These are phyloP conservation scores for Camelina laxa DNA, from an alignment of 345 rosid species.

Conservation along the genomic window DNA sequence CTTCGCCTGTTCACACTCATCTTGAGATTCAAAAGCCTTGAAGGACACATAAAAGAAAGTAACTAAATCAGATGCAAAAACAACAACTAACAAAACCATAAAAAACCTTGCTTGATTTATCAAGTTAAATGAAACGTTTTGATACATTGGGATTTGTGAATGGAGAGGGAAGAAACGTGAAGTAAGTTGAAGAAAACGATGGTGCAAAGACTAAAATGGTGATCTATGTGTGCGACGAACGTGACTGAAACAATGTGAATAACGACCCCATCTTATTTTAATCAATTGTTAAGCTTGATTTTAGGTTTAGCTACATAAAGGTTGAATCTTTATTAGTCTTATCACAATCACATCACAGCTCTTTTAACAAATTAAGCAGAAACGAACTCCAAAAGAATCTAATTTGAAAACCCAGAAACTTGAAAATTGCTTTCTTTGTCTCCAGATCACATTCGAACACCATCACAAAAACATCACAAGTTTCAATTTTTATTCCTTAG, in stretches of 20 bases:
- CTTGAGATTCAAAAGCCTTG: slow-evolving; percentile 23
- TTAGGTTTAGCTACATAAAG: slow-evolving; percentile 13
- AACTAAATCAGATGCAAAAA: slow-evolving; percentile 15
- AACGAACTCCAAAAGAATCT: neutral
- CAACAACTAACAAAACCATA: neutral
- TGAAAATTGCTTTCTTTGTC: neutral
- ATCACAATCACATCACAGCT: neutral
- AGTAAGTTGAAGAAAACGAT: slow-evolving; percentile 31
- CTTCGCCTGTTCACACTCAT: slow-evolving; percentile 52
- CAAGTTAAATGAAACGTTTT: slow-evolving; percentile 4
- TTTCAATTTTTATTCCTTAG: neutral
- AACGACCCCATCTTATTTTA: slow-evolving; percentile 23
- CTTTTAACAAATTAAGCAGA: slow-evolving; percentile 3
- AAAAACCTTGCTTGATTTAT: slow-evolving; percentile 7
- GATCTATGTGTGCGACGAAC: slow-evolving; percentile 25
- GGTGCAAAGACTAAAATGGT: slow-evolving; percentile 13
- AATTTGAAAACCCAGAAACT: slow-evolving; percentile 24
- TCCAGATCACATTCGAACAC: slow-evolving; percentile 9
- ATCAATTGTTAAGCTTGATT: slow-evolving; percentile 11
- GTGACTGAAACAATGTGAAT: slow-evolving; percentile 33
- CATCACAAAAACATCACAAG: neutral
- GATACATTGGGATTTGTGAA: slow-evolving; percentile 13
- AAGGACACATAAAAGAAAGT: neutral
- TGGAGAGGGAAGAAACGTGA: slow-evolving; percentile 33
- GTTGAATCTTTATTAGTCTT: neutral